These are phyloP conservation scores for Phaeosphaeria sp. DNA, from an alignment of 2,329 filamentous ascomycete genomes.

Conservation along the genomic window DNA sequence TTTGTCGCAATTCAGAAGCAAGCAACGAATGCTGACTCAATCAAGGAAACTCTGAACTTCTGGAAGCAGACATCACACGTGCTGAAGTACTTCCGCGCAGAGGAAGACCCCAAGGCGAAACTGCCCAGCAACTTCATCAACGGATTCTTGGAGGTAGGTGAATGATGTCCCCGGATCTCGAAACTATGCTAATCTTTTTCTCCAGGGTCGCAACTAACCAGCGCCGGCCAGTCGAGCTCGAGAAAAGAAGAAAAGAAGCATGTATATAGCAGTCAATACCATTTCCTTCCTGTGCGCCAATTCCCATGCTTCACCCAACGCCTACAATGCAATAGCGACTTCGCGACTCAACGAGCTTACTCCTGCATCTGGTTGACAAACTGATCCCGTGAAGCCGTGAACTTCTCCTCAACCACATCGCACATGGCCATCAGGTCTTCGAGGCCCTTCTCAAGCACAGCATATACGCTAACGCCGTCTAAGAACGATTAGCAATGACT, in stretches of 20 bases:
- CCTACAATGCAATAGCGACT: constrained; percentile 41
- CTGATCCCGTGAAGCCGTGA: constrained; percentile 70
- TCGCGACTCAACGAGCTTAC: constrained; percentile 18
- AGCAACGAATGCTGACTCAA: not conserved
- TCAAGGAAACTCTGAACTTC: constrained; percentile 97
- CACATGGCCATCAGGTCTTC: constrained; percentile 89
- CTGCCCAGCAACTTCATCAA: constrained; percentile 91
- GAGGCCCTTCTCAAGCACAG: constrained; percentile 89
- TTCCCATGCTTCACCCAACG: constrained; percentile 32
- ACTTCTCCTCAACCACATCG: constrained; percentile 92
- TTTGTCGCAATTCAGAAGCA: not conserved
- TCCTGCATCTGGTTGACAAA: constrained; percentile 56
- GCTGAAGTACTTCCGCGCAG: constrained; percentile 94
- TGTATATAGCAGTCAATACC: constrained; percentile 48
- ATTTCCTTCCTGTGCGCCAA: constrained; percentile 42
- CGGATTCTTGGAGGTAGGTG: constrained; percentile 88
- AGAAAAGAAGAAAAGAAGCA: constrained; percentile 16
- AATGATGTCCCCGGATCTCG: not conserved
- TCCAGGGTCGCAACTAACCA: constrained; percentile 48
- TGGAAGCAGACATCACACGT: constrained; percentile 98
- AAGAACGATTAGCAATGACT: not conserved
- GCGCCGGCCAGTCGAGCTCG: not conserved
- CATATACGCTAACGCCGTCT: constrained; percentile 82
- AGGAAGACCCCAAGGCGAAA: constrained; percentile 77
- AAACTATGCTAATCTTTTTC: constrained; percentile 11